Base-by-base conservation (phyloP, 108 stramenopile genomes). In the Fistulifera solaris region DNA sequence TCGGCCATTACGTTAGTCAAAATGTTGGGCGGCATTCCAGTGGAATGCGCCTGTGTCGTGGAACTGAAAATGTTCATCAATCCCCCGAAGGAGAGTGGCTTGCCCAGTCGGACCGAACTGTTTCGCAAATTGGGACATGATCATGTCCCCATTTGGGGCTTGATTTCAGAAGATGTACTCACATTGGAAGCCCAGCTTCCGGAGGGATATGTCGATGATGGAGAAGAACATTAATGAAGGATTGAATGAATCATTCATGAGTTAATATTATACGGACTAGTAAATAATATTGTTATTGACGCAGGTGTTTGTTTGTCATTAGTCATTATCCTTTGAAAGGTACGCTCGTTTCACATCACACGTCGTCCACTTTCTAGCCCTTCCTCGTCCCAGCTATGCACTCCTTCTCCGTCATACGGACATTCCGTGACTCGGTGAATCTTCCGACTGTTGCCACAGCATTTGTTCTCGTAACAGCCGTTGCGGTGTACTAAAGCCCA, bases 41-140 rank as follows among this genome's bases (percentile, higher is more conserved):
- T 93, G 16, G 91, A 89, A 70, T 89, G 91, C 70, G 87, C 85
- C 0, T 93, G 92, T 57, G 87, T 93, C 10, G 92, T 93, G 45
- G 92, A 93, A 66, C 59, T 93, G n/a, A 93, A 93, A 59, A 75
- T 87, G 72, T 89, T 93, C 53, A 73, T 87, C 51, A 74, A 89
- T 65, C 91, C 87, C 15, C 56, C 78, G 18, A 66, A 60, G 24
- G 89, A 78, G 14, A 66, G 61, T 18, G 84, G 84, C 1, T 61
- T 92, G 52, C 89, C 89, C 13, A 81, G 71, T 47, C 68, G 88
- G 47, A 83, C 66, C 11, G 85, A 85, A 46, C 46, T 85, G 27
- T 89, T 89, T 49, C 54, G 64, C 27, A 61, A 80, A 28, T 44
- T 64, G 16, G 66, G 70, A 54, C 59, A 83, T 71, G 21, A 59